phyloP scores from a whole-genome alignment of 768 basidiomycete genomes.

The Pisolithus sp. region DNA sequence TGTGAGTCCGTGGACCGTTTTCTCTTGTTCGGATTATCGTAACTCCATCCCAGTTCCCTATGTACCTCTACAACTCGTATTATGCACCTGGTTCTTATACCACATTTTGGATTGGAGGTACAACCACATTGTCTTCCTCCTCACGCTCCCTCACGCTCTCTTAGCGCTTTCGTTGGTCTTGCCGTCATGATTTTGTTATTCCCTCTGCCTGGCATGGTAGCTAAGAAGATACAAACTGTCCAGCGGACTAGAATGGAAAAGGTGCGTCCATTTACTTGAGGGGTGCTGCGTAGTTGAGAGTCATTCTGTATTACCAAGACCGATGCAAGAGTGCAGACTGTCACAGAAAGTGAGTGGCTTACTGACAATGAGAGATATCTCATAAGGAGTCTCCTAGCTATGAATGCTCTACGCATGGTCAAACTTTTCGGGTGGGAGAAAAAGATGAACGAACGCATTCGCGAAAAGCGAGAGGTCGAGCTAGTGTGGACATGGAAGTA shows the following conservation, averaged over 20 bases:
- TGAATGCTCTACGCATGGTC: conserved; percentile 58
- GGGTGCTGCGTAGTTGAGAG: not conserved
- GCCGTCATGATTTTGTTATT: conserved; percentile 44
- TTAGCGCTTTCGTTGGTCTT: conserved; percentile 48
- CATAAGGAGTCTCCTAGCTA: conserved; percentile 27
- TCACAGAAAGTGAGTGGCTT: conserved; percentile 47
- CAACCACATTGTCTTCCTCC: not conserved
- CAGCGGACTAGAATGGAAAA: conserved; percentile 49
- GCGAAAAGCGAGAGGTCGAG: conserved; percentile 56
- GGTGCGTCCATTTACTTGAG: conserved; percentile 1
- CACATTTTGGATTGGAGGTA: conserved; percentile 40
- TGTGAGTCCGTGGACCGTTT: not conserved
- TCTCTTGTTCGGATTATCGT: not conserved
- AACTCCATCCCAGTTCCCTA: conserved; percentile 2
- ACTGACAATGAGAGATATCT: not conserved
- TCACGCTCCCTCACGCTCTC: not conserved
- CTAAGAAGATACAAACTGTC: conserved; percentile 39
- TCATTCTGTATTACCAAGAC: conserved; percentile 24
- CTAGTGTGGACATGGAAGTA: conserved; percentile 47
- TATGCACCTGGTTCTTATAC: conserved; percentile 41
- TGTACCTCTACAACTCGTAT: conserved; percentile 7
- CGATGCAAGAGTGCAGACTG: conserved; percentile 54
- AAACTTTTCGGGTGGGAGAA: conserved; percentile 69
- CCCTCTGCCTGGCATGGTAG: conserved; percentile 53
- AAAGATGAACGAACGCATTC: conserved; percentile 45